Base-by-base conservation (phyloP, 352 stramenopile species). In the Phytopythium boreale region DNA sequence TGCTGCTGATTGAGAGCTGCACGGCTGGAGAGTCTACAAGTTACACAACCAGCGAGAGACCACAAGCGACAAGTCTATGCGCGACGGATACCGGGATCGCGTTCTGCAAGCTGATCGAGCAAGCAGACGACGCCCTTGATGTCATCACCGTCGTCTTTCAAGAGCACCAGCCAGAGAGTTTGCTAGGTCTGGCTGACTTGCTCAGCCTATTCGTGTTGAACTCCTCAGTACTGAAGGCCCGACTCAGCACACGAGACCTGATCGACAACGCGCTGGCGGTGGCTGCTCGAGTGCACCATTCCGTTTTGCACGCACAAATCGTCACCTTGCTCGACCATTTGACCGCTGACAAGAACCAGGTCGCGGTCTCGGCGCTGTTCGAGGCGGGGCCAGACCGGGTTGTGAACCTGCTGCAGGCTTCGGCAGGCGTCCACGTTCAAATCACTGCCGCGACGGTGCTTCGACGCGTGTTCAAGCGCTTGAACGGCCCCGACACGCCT, bases 401-500 rank as follows among this genome's bases (percentile, higher is more conserved):
- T 1, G 76, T 71, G 0, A 92, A 90, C 44, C 49, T 90, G 11
- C 61, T 89, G 6, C 75, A 87, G 43, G 64, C 64, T 22, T 81
- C 81, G 6, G 9, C 65, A 7, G 67, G 63, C n/a, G 53, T 52
- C 2, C 52, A 63, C 2, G 60, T 86, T 2, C 66, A 88, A 52
- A 20, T 75, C 7, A 63, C 67, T 7, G 70, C 76, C 0, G 60
- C 72, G 15, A 80, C 67, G 4, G 53, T 92, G 0, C 62, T 89
- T 12, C 72, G 83, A 20, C 65, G 83, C 20, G 27, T 92, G 20
- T 90, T 88, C 66, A 92, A 90, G 59, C 67, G 67, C 12, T 57
- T 87, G 17, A 88, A 90, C 34, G 55, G 57, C 1, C 12, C 24
- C 5, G 70, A 77, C 11, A 73, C 78, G 14, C 83, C 80, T 3